phyloP scores from a whole-genome alignment of 331 rosid genomes.

The Erythrophleum ivorense region DNA sequence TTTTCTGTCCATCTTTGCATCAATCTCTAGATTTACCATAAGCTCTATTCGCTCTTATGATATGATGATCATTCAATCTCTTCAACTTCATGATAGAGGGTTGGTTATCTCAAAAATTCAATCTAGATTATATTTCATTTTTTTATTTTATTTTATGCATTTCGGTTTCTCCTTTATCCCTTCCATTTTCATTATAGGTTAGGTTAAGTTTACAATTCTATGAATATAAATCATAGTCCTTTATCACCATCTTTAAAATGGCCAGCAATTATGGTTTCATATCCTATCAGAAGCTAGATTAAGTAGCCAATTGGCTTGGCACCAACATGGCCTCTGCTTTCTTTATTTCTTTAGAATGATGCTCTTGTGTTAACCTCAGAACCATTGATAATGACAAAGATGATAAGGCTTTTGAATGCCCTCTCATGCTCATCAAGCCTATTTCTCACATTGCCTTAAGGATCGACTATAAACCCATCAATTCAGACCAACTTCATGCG shows the following conservation, averaged over 20 bases:
- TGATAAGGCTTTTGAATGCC: constrained; percentile 41
- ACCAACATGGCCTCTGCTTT: constrained; percentile 65
- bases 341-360: constrained; percentile 72
- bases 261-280: constrained; percentile 48
- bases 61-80: too few relatives aligned
- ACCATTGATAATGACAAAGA: constrained; percentile 55
- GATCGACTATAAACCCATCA: neutral
- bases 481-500: neutral
- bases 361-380: constrained; percentile 78
- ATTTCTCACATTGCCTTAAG: constrained; percentile 5
- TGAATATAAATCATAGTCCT: too few relatives aligned
- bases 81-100: too few relatives aligned
- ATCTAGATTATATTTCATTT: too few relatives aligned
- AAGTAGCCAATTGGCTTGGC: constrained; percentile 66
- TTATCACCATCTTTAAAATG: neutral
- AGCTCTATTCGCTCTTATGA: too few relatives aligned
- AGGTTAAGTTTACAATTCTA: too few relatives aligned
- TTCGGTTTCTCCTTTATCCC: too few relatives aligned
- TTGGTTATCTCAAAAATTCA: too few relatives aligned
- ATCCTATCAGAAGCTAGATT: constrained; percentile 63
- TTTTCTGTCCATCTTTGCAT: too few relatives aligned
- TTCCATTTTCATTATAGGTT: too few relatives aligned
- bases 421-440: constrained; percentile 45
- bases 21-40: too few relatives aligned
- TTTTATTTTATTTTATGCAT: too few relatives aligned